Conservation (phyloP, 2,329 filamentous ascomycete species). For the Plenodomus lindquistii region DNA sequence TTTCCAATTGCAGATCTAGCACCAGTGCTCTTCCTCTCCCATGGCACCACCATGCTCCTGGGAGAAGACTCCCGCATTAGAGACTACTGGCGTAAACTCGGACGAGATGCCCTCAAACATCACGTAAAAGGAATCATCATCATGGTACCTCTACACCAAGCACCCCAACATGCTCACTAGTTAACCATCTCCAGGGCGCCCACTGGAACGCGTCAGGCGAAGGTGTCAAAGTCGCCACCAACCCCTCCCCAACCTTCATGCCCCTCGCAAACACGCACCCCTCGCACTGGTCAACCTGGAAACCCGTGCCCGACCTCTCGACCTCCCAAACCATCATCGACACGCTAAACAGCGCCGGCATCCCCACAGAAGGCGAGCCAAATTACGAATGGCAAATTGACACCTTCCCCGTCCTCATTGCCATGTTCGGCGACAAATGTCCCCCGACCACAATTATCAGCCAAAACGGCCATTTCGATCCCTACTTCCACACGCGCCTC, state of each 20-base stretch:
- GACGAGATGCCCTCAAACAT: slow-evolving; percentile 61
- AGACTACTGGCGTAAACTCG: slow-evolving; percentile 64
- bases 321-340: slow-evolving; percentile 50
- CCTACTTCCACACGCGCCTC: slow-evolving; percentile 58
- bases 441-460: slow-evolving; percentile 64
- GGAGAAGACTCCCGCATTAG: slow-evolving; percentile 63
- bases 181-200: slow-evolving; percentile 53
- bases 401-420: slow-evolving; percentile 66
- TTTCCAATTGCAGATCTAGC: slow-evolving; percentile 31
- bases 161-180: slow-evolving; percentile 1
- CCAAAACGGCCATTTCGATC: slow-evolving; percentile 56
- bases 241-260: slow-evolving; percentile 53
- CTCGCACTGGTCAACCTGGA: slow-evolving; percentile 59
- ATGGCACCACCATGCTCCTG: slow-evolving; percentile 72
- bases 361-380: slow-evolving; percentile 55
- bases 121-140: slow-evolving; percentile 64
- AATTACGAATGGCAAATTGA: slow-evolving; percentile 62
- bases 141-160: slow-evolving; percentile 52
- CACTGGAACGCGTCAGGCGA: slow-evolving; percentile 61
- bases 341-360: slow-evolving; percentile 55
- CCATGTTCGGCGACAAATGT: slow-evolving; percentile 65
- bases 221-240: slow-evolving; percentile 60
- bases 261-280: not conserved
- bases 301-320: slow-evolving; percentile 63
- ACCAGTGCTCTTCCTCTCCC: slow-evolving; percentile 66